Evolutionary conservation across 2,329 filamentous ascomycete genomes (phyloP).

Genomic region (Paecilomyces variotii): DNA sequence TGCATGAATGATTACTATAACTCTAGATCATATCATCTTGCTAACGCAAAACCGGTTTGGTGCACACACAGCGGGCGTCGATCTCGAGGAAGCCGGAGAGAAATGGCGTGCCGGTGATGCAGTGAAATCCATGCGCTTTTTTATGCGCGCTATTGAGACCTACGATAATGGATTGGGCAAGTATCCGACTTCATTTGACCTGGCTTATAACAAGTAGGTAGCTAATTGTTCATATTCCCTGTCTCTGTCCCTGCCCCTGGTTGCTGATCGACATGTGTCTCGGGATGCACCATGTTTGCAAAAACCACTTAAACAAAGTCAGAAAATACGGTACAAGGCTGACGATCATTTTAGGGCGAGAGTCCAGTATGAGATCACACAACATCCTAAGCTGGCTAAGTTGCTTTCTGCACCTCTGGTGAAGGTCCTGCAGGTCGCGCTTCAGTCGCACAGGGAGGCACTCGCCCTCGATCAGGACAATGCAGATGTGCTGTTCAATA

Average conservation of each 20-base stretch:
- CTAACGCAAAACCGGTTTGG: neutral
- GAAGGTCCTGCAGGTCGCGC: slow-evolving; percentile 51
- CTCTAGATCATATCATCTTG: neutral
- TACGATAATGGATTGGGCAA: slow-evolving; percentile 57
- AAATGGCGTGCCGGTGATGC: slow-evolving; percentile 68
- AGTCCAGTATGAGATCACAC: slow-evolving; percentile 61
- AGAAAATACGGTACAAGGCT: neutral
- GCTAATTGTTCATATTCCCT: neutral
- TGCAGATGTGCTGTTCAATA: slow-evolving; percentile 63
- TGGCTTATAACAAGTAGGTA: slow-evolving; percentile 65
- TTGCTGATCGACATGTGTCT: neutral
- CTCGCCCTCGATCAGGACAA: slow-evolving; percentile 53
- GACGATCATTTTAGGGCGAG: slow-evolving; percentile 48
- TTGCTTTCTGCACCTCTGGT: slow-evolving; percentile 48
- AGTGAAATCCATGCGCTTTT: slow-evolving; percentile 53
- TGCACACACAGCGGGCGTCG: slow-evolving; percentile 50
- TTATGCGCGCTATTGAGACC: slow-evolving; percentile 55
- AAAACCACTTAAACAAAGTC: neutral
- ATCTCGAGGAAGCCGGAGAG: slow-evolving; percentile 62
- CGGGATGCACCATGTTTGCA: slow-evolving; percentile 3
- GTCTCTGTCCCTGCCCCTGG: neutral
- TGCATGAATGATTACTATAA: neutral
- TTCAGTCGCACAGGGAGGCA: slow-evolving; percentile 58
- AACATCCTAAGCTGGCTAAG: slow-evolving; percentile 54
- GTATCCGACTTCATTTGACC: slow-evolving; percentile 57